Evolutionary conservation across 1,139 yeast species (phyloP), one percentile per base, ranked within the genome.

Genomic region (Hyphopichia buzzinii): DNA sequence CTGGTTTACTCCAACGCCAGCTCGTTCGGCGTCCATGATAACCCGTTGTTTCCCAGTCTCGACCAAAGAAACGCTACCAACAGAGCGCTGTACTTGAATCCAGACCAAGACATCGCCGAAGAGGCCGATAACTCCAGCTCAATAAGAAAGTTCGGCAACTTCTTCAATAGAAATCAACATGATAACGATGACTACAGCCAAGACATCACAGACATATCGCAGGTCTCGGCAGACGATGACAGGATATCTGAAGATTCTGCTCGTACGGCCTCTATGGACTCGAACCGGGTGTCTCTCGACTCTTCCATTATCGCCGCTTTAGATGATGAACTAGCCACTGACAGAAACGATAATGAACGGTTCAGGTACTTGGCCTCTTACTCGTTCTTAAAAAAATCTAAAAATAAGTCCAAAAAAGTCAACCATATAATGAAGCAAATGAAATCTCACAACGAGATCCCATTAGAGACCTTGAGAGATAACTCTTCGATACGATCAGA

Each of bases 321-420:
- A n/a, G 10, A 17, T 26, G 30, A 24, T n/a, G 17, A 30, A 17
- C 10, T 33, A 12, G 26, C 39, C 7, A 21, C 19, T 12, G 5
- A 15, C 10, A 19, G 8, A 19, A 19, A 19, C 10, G 23, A 19
- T 10, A 50, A 50, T 26, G 67, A 57, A 13, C 43, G 67, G 34
- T 64, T 66, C 41, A 56, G 56, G 35, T 65, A 54, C 37, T 46
- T 67, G 16, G 41, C 55, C 17, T 44, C 50, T 8, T 67, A 67
- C 42, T 57, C 55, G 33, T 49, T 43, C 15, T 36, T 55, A 7
- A 41, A 44, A 24, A 52, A 50, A 17, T 32, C 38, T n/a, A 42
- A 38, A 24, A 35, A 38, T n/a, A 31, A 33, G 7, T 16, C 45
- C 5, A 38, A 37, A 6, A 42, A 42, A n/a, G 40, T 46, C 11